A percentile compares a stretch with the other conserved stretches of the same genome.
These are phyloP conservation scores for Malus asiatica DNA, from an alignment of 306 rosid species.

Conservation along the genomic window DNA sequence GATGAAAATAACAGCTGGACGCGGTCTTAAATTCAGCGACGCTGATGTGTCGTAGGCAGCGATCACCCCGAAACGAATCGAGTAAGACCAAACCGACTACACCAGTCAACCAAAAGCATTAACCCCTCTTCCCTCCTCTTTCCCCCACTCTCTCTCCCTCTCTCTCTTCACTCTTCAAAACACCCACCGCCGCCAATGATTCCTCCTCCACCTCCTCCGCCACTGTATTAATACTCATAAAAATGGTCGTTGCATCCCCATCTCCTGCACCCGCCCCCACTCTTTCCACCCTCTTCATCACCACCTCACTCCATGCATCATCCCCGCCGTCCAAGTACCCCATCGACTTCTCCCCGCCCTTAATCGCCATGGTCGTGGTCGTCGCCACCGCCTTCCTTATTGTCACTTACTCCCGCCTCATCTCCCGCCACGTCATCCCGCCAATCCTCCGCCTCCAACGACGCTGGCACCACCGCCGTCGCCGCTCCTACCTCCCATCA, in stretches of 20 bases:
- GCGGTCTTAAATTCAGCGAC: conserved; percentile 16
- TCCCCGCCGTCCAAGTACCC: conserved; percentile 42
- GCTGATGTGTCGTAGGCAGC: conserved; percentile 15
- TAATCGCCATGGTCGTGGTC: conserved; percentile 86
- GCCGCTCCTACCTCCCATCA: conserved; percentile 46
- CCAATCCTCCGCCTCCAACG: conserved; percentile 35
- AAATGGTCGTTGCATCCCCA: conserved; percentile 18
- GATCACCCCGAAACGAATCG: neutral
- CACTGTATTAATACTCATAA: neutral
- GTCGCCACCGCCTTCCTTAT: conserved; percentile 76
- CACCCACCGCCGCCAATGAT: no score
- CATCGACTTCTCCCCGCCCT: conserved; percentile 75
- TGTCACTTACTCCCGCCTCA: conserved; percentile 80
- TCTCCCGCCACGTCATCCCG: conserved; percentile 73
- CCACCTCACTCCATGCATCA: conserved; percentile 12
- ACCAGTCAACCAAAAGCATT: conserved; percentile 10
- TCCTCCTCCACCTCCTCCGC: no score
- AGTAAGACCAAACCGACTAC: neutral
- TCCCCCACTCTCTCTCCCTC: no score
- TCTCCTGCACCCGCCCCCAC: neutral
- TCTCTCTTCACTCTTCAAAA: neutral
- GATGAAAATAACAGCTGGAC: neutral
- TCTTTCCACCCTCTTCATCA: neutral
- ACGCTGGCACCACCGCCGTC: conserved; percentile 38
- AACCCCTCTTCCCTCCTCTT: neutral